phyloP scores from a whole-genome alignment of 2,329 filamentous ascomycete genomes.

The Orbilia ellipsospora region DNA sequence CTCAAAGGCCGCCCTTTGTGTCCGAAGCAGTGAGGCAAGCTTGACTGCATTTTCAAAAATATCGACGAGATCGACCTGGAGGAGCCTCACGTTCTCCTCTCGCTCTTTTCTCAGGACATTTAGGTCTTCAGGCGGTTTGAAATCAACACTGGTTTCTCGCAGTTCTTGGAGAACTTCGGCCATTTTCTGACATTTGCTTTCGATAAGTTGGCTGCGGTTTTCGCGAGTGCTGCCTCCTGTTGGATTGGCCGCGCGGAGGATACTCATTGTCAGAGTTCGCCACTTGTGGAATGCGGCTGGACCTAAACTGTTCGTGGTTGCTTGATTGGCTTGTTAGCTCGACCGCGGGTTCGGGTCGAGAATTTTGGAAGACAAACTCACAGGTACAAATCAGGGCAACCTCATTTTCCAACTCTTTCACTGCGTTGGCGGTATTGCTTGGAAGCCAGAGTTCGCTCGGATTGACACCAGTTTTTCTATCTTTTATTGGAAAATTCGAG shows the following conservation, averaged over 20 bases:
- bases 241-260: constrained; percentile 5
- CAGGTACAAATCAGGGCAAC: background rate
- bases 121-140: background rate
- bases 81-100: background rate
- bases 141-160: background rate
- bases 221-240: background rate
- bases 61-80: background rate
- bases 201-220: background rate
- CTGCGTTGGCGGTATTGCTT: background rate
- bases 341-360: no score
- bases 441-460: constrained; percentile 8
- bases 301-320: background rate
- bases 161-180: constrained; percentile 15
- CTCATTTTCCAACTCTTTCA: constrained; percentile 1
- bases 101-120: background rate
- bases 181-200: constrained; percentile 14
- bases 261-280: constrained; percentile 14
- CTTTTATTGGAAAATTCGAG: constrained; percentile 3
- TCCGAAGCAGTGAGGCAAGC: constrained; percentile 7
- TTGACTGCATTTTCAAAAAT: constrained; percentile 1
- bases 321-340: background rate
- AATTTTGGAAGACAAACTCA: no score
- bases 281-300: constrained; percentile 15
- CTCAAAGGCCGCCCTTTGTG: constrained; percentile 12
- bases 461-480: background rate